phyloP scores from a whole-genome alignment of 169 alveolate species.

The Eimeria falciformis region DNA sequence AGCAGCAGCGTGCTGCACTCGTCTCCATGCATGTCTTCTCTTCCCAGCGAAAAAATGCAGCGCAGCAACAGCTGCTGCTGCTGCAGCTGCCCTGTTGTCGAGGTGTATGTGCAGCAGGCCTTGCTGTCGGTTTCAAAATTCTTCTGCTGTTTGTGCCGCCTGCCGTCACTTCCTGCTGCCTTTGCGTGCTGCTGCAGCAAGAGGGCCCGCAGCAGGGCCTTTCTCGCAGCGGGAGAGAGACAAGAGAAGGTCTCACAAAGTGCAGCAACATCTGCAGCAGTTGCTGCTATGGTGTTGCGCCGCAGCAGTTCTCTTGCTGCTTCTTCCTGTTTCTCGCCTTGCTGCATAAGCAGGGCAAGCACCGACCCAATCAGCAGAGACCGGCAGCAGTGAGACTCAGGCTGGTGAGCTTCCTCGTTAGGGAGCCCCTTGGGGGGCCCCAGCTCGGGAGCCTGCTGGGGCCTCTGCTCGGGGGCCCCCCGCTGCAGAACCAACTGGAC shows the following conservation, averaged over 20 bases:
- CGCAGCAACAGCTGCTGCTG: slow-evolving; percentile 5
- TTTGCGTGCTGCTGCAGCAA: slow-evolving; percentile 43
- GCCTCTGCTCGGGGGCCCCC: neutral
- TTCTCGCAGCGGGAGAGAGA: slow-evolving; percentile 7
- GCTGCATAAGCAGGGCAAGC: neutral
- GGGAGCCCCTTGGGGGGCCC: neutral
- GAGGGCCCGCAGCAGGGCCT: slow-evolving; percentile 48
- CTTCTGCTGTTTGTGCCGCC: slow-evolving; percentile 1
- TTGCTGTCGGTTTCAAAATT: neutral
- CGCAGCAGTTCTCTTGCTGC: slow-evolving; percentile 7
- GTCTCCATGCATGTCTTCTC: neutral
- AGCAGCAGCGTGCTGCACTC: slow-evolving; percentile 2
- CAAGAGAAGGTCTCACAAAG: neutral
- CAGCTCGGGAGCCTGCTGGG: neutral
- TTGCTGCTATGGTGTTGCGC: neutral
- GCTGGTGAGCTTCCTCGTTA: neutral
- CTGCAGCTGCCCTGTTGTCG: slow-evolving; percentile 35
- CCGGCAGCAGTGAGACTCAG: slow-evolving; percentile 20
- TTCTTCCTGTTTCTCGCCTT: slow-evolving; percentile 1
- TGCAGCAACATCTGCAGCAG: neutral
- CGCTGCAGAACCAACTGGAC: slow-evolving; percentile 39
- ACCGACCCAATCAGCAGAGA: neutral
- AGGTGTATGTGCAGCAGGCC: neutral
- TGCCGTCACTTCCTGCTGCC: neutral
- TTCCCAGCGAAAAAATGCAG: slow-evolving; percentile 27